phyloP scores from a whole-genome alignment of 139 green algal genomes.

The Pseudopediastrum boryanum region DNA sequence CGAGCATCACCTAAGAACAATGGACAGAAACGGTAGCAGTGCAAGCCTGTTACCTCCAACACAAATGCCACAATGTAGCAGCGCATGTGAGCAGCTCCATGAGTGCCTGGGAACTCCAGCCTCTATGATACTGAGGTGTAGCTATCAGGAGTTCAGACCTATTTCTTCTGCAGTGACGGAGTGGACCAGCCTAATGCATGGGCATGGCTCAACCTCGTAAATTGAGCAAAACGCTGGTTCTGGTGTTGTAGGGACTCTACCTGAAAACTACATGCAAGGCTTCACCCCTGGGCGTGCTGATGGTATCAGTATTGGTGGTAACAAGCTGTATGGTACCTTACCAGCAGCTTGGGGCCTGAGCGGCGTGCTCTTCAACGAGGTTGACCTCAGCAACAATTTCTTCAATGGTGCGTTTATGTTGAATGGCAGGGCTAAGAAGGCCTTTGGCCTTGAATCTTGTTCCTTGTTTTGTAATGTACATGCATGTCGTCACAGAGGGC shows the following conservation, averaged over 20 bases:
- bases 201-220: background rate
- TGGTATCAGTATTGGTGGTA: background rate
- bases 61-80: too few relatives aligned
- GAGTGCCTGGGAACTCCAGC: too few relatives aligned
- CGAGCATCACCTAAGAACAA: too few relatives aligned
- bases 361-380: background rate
- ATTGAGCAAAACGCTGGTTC: background rate
- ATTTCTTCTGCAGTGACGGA: background rate
- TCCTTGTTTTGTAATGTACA: background rate
- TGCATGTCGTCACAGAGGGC: background rate
- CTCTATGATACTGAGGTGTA: too few relatives aligned
- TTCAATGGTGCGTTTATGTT: too few relatives aligned
- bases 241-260: conserved; percentile 9
- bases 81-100: too few relatives aligned
- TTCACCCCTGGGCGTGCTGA: background rate
- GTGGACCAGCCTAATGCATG: background rate
- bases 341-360: conserved; percentile 1
- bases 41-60: too few relatives aligned
- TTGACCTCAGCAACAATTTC: conserved; percentile 18
- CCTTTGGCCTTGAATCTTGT: background rate
- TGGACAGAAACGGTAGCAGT: too few relatives aligned
- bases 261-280: background rate
- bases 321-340: conserved; percentile 14
- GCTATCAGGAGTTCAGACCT: background rate
- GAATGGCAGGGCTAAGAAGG: too few relatives aligned